Base-by-base conservation (phyloP, 108 stramenopile species). In the Halocafeteria seosinensis region DNA sequence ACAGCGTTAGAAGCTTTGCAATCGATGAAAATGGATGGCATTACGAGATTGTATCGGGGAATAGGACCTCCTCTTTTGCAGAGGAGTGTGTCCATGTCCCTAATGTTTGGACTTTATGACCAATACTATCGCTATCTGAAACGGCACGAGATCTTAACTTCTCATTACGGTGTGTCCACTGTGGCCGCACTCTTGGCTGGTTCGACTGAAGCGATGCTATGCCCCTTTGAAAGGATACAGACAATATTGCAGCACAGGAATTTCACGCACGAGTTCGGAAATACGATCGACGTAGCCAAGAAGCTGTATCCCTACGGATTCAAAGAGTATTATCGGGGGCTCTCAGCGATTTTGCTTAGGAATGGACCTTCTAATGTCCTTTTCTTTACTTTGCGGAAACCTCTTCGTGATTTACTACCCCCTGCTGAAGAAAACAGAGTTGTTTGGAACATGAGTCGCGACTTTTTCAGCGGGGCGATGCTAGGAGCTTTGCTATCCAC, bases 41-140 rank as follows among this genome's bases (percentile, higher is more conserved):
- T 26, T 33, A 28, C 4, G 6, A 4, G 36, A 12, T 11, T 59
- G 57, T 59, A 59, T n/a, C 57, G 57, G 36, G 57, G 57, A 17
- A 21, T 59, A 21, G 57, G 27, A 11, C 57, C 57, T 1, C 57
- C 57, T 21, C 57, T 59, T 12, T 12, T 30, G 17, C 57, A 59
- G n/a, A 8, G n/a, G 2, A 27, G 2, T 21, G 17, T 59, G 13
- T 30, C 57, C 2, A 59, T 59, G 57, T 2, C 27, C 5, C 2
- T 3, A 11, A 59, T 59, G 57, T 59, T 59, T 17, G 57, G 57
- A 2, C 57, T 59, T 17, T 59, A 59, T 35, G 57, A 59, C 57
- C 2, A 2, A 21, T 59, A 30, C 57, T 28, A 21, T 12, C 5
- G 21, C 34, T 33, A 33, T 2, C 52, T 53, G 6, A 3, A 53